Conservation (phyloP, 2,329 filamentous ascomycete genomes). For the Cladosporium phlei region DNA sequence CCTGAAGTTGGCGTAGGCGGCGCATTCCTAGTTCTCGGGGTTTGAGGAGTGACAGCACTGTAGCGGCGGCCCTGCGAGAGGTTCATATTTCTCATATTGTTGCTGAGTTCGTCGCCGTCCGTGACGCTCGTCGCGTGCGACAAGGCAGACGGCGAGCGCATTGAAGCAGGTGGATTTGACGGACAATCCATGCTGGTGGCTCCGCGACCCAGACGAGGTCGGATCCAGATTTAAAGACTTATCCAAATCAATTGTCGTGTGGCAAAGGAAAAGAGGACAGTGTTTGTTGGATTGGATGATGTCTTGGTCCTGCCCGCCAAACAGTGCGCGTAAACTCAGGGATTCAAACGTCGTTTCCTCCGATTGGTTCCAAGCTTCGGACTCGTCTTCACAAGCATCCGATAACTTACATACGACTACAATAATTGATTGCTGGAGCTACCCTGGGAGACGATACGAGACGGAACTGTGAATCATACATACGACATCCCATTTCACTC, state of each 20-base stretch:
- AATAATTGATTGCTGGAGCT: too few relatives aligned
- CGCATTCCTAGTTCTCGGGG: conserved; percentile 17
- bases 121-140: conserved; percentile 6
- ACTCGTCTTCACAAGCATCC: too few relatives aligned
- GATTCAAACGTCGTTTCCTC: conserved; percentile 16
- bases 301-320: neutral
- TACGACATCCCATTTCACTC: neutral
- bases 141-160: conserved; percentile 3
- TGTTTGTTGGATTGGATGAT: too few relatives aligned
- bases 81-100: conserved; percentile 14
- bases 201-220: neutral
- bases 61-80: conserved; percentile 9
- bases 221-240: neutral
- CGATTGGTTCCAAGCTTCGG: too few relatives aligned
- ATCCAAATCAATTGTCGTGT: too few relatives aligned
- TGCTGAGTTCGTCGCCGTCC: conserved; percentile 10
- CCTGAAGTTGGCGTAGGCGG: conserved; percentile 6
- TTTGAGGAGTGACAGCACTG: neutral
- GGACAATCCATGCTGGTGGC: conserved; percentile 2
- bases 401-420: too few relatives aligned
- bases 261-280: too few relatives aligned
- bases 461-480: neutral
- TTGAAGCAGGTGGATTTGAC: conserved; percentile 5
- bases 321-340: too few relatives aligned
- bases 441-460: too few relatives aligned